Conservation (phyloP, 2,329 filamentous ascomycete species). For the Botrytis porri region DNA sequence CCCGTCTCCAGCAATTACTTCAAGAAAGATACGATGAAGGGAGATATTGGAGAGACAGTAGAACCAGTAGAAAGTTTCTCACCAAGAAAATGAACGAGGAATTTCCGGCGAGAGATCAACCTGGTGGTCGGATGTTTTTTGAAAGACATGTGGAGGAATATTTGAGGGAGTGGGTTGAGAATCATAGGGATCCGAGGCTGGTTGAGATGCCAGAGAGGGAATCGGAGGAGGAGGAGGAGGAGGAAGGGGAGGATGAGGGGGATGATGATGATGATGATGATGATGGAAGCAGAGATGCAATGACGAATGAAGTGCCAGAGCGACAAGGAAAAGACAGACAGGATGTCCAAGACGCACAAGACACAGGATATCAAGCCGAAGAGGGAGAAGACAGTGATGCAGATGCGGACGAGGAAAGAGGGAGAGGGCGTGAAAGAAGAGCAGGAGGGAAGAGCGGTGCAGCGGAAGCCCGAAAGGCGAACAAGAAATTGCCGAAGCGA, state of each 20-base stretch:
- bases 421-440: neutral
- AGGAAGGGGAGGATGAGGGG: neutral
- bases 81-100: neutral
- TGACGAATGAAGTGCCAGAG: neutral
- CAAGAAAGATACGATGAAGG: neutral
- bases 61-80: neutral
- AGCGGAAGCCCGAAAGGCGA: neutral
- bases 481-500: neutral
- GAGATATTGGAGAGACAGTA: neutral
- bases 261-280: neutral
- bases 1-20: neutral
- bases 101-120: neutral
- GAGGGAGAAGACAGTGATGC: neutral
- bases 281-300: neutral
- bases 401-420: neutral
- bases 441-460: neutral
- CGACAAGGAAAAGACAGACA: neutral
- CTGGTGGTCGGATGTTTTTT: neutral
- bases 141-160: neutral
- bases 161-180: neutral
- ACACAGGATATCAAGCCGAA: neutral
- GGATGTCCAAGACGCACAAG: neutral
- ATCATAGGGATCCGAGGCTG: too few relatives aligned
- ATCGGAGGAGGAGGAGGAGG: neutral
- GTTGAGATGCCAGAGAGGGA: neutral